Conservation (phyloP, 192 early-diverging fungal species). For the Neocallimastix lanati region DNA sequence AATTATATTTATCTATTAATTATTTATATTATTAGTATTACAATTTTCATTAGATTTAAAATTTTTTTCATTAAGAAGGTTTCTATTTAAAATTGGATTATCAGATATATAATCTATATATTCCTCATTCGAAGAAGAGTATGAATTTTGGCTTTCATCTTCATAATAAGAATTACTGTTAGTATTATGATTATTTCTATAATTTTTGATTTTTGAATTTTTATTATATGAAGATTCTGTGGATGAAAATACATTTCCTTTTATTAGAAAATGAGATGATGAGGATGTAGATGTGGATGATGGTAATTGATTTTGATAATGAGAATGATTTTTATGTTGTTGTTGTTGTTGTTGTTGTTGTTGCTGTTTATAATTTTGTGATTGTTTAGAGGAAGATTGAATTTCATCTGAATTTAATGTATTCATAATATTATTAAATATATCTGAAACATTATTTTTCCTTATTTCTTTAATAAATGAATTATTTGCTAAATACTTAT, state of each 20-base stretch:
- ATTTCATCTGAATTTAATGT: background rate
- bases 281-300: too few species aligned
- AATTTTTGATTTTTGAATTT: background rate
- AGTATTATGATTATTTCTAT: background rate
- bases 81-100: too few species aligned
- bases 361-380: background rate
- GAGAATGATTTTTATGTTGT: background rate
- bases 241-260: too few species aligned
- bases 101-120: background rate
- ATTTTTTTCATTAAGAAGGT: too few species aligned
- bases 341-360: background rate
- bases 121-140: background rate
- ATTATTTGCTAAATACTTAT: background rate
- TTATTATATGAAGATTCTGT: background rate
- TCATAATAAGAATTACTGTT: too few species aligned
- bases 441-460: background rate
- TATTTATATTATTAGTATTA: too few species aligned
- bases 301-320: too few species aligned
- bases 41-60: too few species aligned
- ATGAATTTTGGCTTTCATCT: background rate
- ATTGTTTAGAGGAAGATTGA: background rate
- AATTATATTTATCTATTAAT: too few species aligned
- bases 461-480: background rate
- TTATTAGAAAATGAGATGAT: too few species aligned
- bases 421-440: background rate